Evolutionary conservation across 1,284 basidiomycete species (phyloP).

Genomic region (Heterobasidion occidentale): DNA sequence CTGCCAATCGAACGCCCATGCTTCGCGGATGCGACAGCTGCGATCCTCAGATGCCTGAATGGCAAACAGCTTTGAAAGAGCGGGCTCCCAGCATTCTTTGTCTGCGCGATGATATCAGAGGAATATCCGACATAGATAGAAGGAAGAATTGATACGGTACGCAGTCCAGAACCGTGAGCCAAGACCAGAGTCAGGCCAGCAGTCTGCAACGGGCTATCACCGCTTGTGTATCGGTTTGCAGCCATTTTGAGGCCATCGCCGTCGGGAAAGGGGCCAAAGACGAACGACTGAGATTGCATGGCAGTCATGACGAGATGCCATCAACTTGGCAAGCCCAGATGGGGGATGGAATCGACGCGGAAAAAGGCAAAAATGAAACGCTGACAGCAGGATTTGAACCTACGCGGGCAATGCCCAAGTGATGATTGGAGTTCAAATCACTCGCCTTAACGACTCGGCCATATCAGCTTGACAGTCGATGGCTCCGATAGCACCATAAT

Average conservation of each 20-base stretch:
- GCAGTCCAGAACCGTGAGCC: background rate
- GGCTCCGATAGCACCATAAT: background rate
- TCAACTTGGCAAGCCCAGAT: no score
- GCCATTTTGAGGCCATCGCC: no score
- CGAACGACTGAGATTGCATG: no score
- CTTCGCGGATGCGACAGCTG: background rate
- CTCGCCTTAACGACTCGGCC: conserved; percentile 81
- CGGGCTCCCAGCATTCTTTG: background rate
- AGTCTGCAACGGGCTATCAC: no score
- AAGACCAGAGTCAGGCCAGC: background rate
- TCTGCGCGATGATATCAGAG: background rate
- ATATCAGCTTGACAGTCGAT: conserved; percentile 44
- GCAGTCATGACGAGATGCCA: no score
- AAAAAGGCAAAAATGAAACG: conserved; percentile 33
- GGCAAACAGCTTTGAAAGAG: background rate
- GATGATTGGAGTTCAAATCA: conserved; percentile 64
- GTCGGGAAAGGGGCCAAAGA: no score
- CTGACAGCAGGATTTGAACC: conserved; percentile 77
- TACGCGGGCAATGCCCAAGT: conserved; percentile 71
- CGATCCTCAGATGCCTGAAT: background rate
- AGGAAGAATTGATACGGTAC: background rate
- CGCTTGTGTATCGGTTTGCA: no score
- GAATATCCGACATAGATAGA: background rate
- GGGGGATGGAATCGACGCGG: no score
- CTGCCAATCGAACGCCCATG: background rate